A percentile compares a stretch with the other conserved stretches of the same genome.
These are phyloP conservation scores for Emmonsiellopsis sp. DNA, from an alignment of 2,329 filamentous ascomycete genomes.

Conservation along the genomic window DNA sequence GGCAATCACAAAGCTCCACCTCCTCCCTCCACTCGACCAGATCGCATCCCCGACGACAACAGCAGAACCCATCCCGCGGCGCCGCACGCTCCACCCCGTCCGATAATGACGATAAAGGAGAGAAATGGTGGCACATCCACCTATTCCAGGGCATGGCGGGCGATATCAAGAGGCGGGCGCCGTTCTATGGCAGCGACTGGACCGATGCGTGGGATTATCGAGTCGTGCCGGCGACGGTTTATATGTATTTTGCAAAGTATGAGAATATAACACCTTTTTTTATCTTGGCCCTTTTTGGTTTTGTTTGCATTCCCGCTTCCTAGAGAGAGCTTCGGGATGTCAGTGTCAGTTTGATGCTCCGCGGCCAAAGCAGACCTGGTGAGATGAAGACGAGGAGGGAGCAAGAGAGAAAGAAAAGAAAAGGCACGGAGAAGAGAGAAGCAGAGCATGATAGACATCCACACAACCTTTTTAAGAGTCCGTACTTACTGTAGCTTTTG, in stretches of 20 bases:
- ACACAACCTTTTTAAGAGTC: not conserved
- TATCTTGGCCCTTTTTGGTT: not conserved
- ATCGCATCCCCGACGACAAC: conserved; percentile 3
- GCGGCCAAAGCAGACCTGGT: too few species aligned
- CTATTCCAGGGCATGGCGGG: conserved; percentile 72
- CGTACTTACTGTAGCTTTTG: conserved; percentile 9
- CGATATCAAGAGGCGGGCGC: conserved; percentile 64
- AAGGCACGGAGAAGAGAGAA: not conserved
- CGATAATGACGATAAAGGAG: conserved; percentile 7
- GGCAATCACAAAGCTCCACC: not conserved
- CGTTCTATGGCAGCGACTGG: conserved; percentile 78
- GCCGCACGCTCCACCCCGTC: not conserved
- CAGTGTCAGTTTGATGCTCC: too few species aligned
- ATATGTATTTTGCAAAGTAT: conserved; percentile 94
- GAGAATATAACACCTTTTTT: conserved; percentile 17
- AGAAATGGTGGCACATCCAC: conserved; percentile 63
- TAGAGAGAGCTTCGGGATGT: too few species aligned
- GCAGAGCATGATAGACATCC: not conserved
- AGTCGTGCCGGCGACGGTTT: conserved; percentile 75
- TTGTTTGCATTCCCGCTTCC: not conserved
- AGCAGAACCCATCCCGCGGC: too few species aligned
- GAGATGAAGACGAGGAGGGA: not conserved
- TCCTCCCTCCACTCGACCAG: conserved; percentile 12
- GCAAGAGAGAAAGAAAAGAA: not conserved
- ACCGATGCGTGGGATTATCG: conserved; percentile 83